Conservation (phyloP, 2,329 filamentous ascomycete species). For the Calonectria henricotiae region DNA sequence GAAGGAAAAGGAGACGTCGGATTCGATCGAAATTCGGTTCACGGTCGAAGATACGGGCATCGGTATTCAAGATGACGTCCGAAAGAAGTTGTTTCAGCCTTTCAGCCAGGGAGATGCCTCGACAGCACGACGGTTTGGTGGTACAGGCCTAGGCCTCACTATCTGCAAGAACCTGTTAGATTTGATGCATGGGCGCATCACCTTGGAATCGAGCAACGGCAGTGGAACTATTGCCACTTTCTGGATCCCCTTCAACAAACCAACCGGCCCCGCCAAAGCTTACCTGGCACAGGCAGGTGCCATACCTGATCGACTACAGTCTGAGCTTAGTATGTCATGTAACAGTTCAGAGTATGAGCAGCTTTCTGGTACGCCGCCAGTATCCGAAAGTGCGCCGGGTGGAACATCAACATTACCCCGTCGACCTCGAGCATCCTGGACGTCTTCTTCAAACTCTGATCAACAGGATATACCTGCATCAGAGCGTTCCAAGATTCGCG, state of each 20-base stretch:
- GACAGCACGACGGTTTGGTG: conserved; percentile 84
- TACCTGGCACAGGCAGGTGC: conserved; percentile 75
- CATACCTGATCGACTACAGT: conserved; percentile 78
- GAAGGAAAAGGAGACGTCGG: conserved; percentile 75
- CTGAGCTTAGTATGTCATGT: conserved; percentile 76
- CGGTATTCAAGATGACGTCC: conserved; percentile 84
- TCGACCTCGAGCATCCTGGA: conserved; percentile 57
- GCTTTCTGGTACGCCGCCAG: conserved; percentile 60
- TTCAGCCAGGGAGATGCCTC: conserved; percentile 89
- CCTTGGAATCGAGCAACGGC: conserved; percentile 77
- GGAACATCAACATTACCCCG: conserved; percentile 46
- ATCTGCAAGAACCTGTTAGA: conserved; percentile 88
- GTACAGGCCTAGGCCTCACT: conserved; percentile 83
- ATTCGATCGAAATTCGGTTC: conserved; percentile 79
- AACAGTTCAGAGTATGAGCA: conserved; percentile 77
- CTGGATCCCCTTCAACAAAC: conserved; percentile 84
- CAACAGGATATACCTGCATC: conserved; percentile 66
- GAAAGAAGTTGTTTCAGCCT: conserved; percentile 81
- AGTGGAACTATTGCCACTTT: conserved; percentile 83
- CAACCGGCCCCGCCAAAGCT: conserved; percentile 66
- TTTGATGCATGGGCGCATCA: conserved; percentile 84
- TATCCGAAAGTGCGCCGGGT: conserved; percentile 50
- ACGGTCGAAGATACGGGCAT: conserved; percentile 85
- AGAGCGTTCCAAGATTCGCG: conserved; percentile 76
- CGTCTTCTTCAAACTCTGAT: conserved; percentile 58